phyloP scores from a whole-genome alignment of 2,329 filamentous ascomycete genomes.

The Pseudogymnoascus sp. region DNA sequence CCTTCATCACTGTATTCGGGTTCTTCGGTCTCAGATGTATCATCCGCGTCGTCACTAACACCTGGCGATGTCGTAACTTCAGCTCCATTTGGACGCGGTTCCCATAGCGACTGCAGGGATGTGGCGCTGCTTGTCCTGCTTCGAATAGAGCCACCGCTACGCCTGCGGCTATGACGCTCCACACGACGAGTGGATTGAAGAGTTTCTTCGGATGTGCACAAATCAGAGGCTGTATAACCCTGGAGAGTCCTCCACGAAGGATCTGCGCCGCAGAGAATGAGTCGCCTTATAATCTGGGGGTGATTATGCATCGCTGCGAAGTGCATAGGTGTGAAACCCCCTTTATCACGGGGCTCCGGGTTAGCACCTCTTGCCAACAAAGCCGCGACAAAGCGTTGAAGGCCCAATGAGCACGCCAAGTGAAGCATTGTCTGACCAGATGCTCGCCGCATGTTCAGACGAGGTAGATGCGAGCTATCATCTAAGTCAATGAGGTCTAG shows the following conservation, averaged over 20 bases:
- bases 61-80: slow-evolving; percentile 27
- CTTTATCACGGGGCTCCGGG: slow-evolving; percentile 64
- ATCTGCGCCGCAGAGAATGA: slow-evolving; percentile 67
- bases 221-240: slow-evolving; percentile 61
- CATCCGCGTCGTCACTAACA: slow-evolving; percentile 34
- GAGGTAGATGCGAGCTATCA: slow-evolving; percentile 58
- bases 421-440: slow-evolving; percentile 78
- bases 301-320: slow-evolving; percentile 71
- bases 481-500: slow-evolving; percentile 74
- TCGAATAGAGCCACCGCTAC: slow-evolving; percentile 51
- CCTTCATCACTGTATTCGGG: slow-evolving; percentile 23
- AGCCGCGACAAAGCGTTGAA: slow-evolving; percentile 67
- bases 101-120: slow-evolving; percentile 60
- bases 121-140: slow-evolving; percentile 58
- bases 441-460: slow-evolving; percentile 53
- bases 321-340: slow-evolving; percentile 75
- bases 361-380: slow-evolving; percentile 71
- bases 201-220: slow-evolving; percentile 57
- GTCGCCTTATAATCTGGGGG: slow-evolving; percentile 63
- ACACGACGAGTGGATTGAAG: slow-evolving; percentile 54
- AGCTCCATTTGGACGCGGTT: slow-evolving; percentile 40
- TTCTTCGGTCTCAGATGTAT: slow-evolving; percentile 33
- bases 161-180: slow-evolving; percentile 54
- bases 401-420: slow-evolving; percentile 64
- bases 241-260: slow-evolving; percentile 60